Conservation (phyloP, 23 red algal genomes). For the Gracilaria domingensis region DNA sequence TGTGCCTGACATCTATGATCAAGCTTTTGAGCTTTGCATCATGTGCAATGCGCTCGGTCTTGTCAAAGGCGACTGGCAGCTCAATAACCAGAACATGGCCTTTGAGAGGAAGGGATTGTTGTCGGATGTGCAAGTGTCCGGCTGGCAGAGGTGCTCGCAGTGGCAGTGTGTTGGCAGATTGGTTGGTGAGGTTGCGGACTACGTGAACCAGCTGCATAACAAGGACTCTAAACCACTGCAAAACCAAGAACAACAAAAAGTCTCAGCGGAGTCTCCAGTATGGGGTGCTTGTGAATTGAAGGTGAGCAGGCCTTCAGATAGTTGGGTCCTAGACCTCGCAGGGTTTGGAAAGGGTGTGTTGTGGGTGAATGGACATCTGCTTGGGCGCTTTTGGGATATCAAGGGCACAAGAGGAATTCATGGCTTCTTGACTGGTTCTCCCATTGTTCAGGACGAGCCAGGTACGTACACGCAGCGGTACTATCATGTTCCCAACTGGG, state of each 20-base stretch:
- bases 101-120: constrained; percentile 85
- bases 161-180: constrained; percentile 36
- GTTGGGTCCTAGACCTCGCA: constrained; percentile 64
- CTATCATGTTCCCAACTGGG: constrained; percentile 79
- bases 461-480: constrained; percentile 69
- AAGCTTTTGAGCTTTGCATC: constrained; percentile 55
- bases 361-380: constrained; percentile 79
- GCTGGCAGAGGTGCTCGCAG: not conserved
- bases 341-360: constrained; percentile 75
- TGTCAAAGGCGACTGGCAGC: constrained; percentile 98
- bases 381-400: constrained; percentile 89
- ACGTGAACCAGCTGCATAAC: not conserved
- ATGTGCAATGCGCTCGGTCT: constrained; percentile 76
- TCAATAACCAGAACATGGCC: constrained; percentile 77
- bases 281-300: constrained; percentile 42
- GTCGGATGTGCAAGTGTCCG: constrained; percentile 34
- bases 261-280: not conserved
- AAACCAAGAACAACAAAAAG: not conserved
- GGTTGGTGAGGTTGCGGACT: not conserved
- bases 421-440: constrained; percentile 86
- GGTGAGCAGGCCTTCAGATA: not conserved
- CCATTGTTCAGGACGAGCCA: constrained; percentile 52
- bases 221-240: not conserved
- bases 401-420: constrained; percentile 34
- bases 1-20: not conserved